These are phyloP conservation scores for Paxillus ammoniavirescens DNA, from an alignment of 768 basidiomycete genomes.

Conservation along the genomic window DNA sequence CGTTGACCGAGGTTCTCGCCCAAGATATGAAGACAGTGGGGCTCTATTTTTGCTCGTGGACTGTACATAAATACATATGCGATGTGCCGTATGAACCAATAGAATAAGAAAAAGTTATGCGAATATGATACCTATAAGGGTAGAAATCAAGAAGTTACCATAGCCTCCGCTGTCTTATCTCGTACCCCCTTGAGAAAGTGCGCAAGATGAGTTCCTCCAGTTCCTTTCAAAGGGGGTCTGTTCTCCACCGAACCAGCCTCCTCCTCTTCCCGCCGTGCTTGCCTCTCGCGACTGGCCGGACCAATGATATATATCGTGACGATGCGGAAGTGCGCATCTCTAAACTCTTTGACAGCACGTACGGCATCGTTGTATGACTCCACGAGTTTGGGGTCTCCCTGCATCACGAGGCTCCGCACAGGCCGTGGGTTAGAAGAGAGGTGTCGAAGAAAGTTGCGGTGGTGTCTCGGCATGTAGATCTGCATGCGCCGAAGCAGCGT, in stretches of 20 bases:
- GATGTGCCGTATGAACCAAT: too few relatives aligned
- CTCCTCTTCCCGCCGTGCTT: not conserved
- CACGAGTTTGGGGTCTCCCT: constrained; percentile 31
- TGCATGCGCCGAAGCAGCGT: constrained; percentile 73
- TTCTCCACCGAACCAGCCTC: constrained; percentile 20
- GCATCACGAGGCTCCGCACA: constrained; percentile 52
- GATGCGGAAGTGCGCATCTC: constrained; percentile 77
- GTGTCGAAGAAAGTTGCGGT: constrained; percentile 74
- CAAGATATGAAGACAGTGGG: too few relatives aligned
- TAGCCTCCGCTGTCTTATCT: constrained; percentile 57
- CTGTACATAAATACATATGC: too few relatives aligned
- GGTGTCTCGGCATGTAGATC: constrained; percentile 79
- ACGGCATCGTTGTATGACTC: constrained; percentile 68
- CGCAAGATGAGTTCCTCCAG: constrained; percentile 79
- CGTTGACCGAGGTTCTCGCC: too few relatives aligned
- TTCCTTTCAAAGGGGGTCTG: constrained; percentile 52
- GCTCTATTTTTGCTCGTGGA: too few relatives aligned
- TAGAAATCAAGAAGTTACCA: constrained; percentile 9
- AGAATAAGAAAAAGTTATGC: too few relatives aligned
- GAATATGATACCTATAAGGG: too few relatives aligned
- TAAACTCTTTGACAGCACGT: constrained; percentile 62
- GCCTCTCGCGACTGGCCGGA: constrained; percentile 45
- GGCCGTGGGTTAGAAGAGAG: constrained; percentile 59
- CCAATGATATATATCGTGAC: constrained; percentile 72
- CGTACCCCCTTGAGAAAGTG: constrained; percentile 72